Evolutionary conservation across 805 yeast species (phyloP).

Genomic region (Naumovozyma baii): DNA sequence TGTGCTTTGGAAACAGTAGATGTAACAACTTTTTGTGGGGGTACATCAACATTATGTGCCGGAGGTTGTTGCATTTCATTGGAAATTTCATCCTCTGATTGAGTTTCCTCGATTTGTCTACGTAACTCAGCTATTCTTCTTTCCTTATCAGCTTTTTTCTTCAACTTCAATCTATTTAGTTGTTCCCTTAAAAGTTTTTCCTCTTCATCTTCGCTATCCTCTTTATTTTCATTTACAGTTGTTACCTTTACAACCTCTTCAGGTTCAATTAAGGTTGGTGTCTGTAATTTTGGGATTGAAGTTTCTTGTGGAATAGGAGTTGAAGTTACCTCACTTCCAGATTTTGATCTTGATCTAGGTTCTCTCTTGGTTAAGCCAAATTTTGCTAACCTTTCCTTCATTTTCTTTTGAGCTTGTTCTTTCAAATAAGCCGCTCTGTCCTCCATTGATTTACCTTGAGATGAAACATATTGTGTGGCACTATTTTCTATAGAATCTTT

Average conservation of each 20-base stretch:
- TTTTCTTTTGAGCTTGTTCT: conserved; percentile 70
- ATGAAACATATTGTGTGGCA: conserved; percentile 1
- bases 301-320: too few species aligned
- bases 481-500: neutral
- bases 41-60: too few species aligned
- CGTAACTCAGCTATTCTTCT: conserved; percentile 49
- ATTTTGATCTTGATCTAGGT: conserved; percentile 4
- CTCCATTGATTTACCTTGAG: conserved; percentile 37
- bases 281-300: too few species aligned
- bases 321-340: neutral
- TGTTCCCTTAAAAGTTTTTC: conserved; percentile 35
- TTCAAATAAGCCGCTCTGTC: conserved; percentile 74
- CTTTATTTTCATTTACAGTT: conserved; percentile 13
- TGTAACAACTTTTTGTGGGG: too few species aligned
- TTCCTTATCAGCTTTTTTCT: conserved; percentile 50
- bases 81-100: conserved; percentile 28
- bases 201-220: conserved; percentile 41
- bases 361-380: conserved; percentile 52
- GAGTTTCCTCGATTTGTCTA: conserved; percentile 48
- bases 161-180: conserved; percentile 35
- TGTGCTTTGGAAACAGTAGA: too few species aligned
- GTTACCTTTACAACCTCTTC: neutral
- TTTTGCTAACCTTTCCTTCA: conserved; percentile 78
- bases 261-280: too few species aligned
- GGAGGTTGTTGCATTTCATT: conserved; percentile 23